phyloP scores from a whole-genome alignment of 768 basidiomycete species.

The Rhizopogon vesiculosus region DNA sequence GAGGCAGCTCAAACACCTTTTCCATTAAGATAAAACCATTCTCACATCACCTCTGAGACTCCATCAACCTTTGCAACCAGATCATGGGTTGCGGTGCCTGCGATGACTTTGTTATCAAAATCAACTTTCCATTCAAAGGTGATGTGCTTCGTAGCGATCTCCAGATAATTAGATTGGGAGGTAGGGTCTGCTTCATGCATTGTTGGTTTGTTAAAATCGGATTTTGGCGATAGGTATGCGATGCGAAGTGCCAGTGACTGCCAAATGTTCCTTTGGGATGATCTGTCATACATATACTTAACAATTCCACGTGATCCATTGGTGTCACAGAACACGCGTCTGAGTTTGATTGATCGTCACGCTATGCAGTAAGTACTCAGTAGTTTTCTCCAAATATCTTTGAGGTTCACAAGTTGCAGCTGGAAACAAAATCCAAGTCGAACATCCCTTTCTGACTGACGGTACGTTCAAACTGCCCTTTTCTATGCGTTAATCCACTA shows the following conservation, averaged over 20 bases:
- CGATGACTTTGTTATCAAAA: slow-evolving; percentile 40
- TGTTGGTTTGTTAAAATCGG: background rate
- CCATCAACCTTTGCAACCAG: slow-evolving; percentile 33
- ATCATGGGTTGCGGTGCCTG: slow-evolving; percentile 43
- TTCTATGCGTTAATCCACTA: background rate
- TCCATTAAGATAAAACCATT: background rate
- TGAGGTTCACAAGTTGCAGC: too few relatives aligned
- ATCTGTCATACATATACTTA: too few relatives aligned
- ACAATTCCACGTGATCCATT: too few relatives aligned
- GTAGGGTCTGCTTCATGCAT: slow-evolving; percentile 33
- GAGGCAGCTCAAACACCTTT: background rate
- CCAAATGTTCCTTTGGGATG: too few relatives aligned
- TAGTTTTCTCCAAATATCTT: too few relatives aligned
- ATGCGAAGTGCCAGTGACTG: too few relatives aligned
- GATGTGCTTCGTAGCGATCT: slow-evolving; percentile 44
- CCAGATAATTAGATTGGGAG: slow-evolving; percentile 54
- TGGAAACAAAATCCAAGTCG: too few relatives aligned
- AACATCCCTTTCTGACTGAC: too few relatives aligned
- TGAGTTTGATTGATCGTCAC: too few relatives aligned
- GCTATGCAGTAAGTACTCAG: too few relatives aligned
- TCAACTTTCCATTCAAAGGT: slow-evolving; percentile 55
- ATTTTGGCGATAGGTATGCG: background rate
- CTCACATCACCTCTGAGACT: slow-evolving; percentile 40
- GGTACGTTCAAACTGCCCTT: too few relatives aligned
- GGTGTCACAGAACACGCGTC: too few relatives aligned